Evolutionary conservation across 2,329 filamentous ascomycete genomes (phyloP).

Genomic region (Cyphellophora europaea): DNA sequence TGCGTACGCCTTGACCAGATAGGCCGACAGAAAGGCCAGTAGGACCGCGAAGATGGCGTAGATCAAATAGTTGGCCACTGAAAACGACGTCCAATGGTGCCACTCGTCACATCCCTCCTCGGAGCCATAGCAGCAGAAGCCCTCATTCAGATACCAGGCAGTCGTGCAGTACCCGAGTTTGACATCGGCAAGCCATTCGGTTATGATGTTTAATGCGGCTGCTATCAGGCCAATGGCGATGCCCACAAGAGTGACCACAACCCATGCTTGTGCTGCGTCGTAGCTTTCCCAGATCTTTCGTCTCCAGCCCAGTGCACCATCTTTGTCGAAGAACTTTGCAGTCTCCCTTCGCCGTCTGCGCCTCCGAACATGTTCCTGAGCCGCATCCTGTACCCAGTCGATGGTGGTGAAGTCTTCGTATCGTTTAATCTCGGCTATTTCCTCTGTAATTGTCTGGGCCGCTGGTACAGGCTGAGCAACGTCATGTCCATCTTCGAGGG

Average conservation of each 20-base stretch:
- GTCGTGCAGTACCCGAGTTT: conserved; percentile 95
- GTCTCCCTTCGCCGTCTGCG: conserved; percentile 65
- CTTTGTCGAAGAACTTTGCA: conserved; percentile 60
- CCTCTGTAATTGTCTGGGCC: conserved; percentile 73
- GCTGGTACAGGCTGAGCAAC: conserved; percentile 41
- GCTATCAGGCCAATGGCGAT: conserved; percentile 90
- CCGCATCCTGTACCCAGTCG: conserved; percentile 98
- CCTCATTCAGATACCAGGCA: conserved; percentile 93
- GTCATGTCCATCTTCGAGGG: conserved; percentile 51
- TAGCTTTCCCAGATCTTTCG: conserved; percentile 76
- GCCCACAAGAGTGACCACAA: conserved; percentile 87
- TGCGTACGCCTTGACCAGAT: conserved; percentile 80
- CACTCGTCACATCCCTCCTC: conserved; percentile 83
- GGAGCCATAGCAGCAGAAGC: conserved; percentile 96
- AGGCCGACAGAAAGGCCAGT: conserved; percentile 75
- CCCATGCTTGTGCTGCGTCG: conserved; percentile 95
- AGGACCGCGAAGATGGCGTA: conserved; percentile 78
- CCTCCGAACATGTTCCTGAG: conserved; percentile 75
- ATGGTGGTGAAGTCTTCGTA: conserved; percentile 96
- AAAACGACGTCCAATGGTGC: conserved; percentile 77
- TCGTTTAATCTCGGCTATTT: conserved; percentile 94
- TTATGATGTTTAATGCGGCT: conserved; percentile 86
- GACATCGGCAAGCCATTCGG: conserved; percentile 92
- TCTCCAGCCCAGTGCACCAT: conserved; percentile 66
- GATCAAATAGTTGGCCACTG: conserved; percentile 70